Evolutionary conservation across 1,139 yeast genomes (phyloP), one percentile per base, ranked within the genome.

Genomic region (Blastobotrys apis): DNA sequence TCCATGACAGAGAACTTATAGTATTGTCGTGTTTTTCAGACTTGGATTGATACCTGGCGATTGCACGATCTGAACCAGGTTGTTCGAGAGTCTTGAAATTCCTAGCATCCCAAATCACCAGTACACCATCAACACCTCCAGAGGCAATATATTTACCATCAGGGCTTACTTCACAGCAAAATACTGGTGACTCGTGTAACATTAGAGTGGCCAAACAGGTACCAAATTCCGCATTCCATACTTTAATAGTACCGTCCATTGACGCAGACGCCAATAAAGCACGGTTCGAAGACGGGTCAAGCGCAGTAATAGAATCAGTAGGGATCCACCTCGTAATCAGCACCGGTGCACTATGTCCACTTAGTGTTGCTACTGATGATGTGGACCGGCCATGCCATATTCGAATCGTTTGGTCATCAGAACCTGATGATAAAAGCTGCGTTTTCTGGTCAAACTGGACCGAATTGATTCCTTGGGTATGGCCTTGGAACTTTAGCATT

Each of bases 321-420:
- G 36, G 30, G 4, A 59, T 47, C 68, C 67, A 63, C n/a, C 53
- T 40, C 3, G 59, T 53, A 13, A 49, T 51, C 41, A 63, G 48
- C 10, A 65, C 60, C 2, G 67, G 59, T 8, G 58, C 63, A 2
- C 50, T 41, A 45, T 62, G 66, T 1, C 64, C 65, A 3, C 47
- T 38, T 12, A 65, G 51, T 3, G 56, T 53, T 25, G 54, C 45
- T 2, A 61, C 50, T 1, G 68, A 56, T 3, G 53, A 47, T 3
- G 57, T 54, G 3, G 64, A 56, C 20, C 60, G 56, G 6, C 68
- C 67, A 30, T 63, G 63, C 95, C 95, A 88, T 13, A 87, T 69
- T 54, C 86, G 75, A 9, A 87, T 71, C 0, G 75, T 67, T 47
- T 77, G 74, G 59, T 88, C 96, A 59, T 85, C 95, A 1, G 94